Evolutionary conservation across 2,329 filamentous ascomycete species (phyloP).

Genomic region (Blastomyces gilchristii): DNA sequence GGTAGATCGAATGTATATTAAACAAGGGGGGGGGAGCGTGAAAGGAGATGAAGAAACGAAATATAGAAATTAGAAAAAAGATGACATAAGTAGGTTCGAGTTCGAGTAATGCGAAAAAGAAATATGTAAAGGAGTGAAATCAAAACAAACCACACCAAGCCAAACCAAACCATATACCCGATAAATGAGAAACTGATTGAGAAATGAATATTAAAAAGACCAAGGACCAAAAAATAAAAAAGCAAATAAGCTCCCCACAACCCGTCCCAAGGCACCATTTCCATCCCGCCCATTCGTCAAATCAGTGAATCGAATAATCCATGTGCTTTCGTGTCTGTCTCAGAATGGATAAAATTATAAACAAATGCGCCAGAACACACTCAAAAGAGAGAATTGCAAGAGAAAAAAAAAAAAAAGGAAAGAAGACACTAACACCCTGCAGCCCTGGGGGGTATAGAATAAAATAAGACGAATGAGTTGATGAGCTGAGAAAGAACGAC

Average conservation of each 20-base stretch:
- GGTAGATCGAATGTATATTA: background rate
- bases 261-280: too few species aligned
- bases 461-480: background rate
- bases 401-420: background rate
- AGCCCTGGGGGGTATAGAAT: constrained; percentile 2
- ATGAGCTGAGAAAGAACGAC: background rate
- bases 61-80: background rate
- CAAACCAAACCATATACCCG: background rate
- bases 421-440: background rate
- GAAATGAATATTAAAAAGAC: background rate
- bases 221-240: background rate
- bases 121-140: background rate
- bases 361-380: background rate
- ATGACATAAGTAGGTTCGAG: background rate
- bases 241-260: background rate
- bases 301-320: background rate
- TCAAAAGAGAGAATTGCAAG: background rate
- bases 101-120: background rate
- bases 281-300: background rate
- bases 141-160: background rate
- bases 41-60: background rate
- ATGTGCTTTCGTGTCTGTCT: background rate
- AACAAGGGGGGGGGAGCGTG: background rate
- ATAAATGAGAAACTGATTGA: background rate
- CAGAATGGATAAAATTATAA: background rate